Evolutionary conservation across 2,329 filamentous ascomycete species (phyloP).

Genomic region (Penicillium sp.): DNA sequence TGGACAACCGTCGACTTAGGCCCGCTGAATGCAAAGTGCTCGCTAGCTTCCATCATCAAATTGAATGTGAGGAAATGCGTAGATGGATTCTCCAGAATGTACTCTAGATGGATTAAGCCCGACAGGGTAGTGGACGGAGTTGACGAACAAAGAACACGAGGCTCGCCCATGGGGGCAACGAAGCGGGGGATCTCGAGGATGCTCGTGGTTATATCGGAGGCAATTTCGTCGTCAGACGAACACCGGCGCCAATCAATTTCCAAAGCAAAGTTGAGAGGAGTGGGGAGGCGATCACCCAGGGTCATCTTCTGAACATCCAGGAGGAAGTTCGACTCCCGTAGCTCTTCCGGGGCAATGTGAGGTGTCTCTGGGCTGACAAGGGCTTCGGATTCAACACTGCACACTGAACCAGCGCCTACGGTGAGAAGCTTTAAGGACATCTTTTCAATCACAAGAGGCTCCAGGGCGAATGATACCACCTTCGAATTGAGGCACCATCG

Average conservation of each 20-base stretch:
- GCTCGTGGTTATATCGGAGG: slow-evolving; percentile 56
- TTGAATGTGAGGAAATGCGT: slow-evolving; percentile 94
- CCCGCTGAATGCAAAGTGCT: slow-evolving; percentile 90
- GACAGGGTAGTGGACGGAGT: slow-evolving; percentile 32
- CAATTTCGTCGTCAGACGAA: slow-evolving; percentile 22
- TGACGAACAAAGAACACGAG: slow-evolving; percentile 68
- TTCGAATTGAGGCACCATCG: slow-evolving; percentile 74
- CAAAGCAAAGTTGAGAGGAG: slow-evolving; percentile 71
- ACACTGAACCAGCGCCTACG: slow-evolving; percentile 62
- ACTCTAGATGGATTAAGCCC: slow-evolving; percentile 51
- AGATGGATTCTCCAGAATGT: slow-evolving; percentile 88
- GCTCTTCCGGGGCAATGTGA: slow-evolving; percentile 62
- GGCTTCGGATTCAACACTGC: slow-evolving; percentile 43
- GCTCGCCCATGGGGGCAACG: slow-evolving; percentile 76
- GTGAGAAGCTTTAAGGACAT: slow-evolving; percentile 62
- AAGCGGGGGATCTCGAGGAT: slow-evolving; percentile 76
- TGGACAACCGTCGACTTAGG: slow-evolving; percentile 77
- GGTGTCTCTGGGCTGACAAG: slow-evolving; percentile 29
- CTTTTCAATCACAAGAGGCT: slow-evolving; percentile 60
- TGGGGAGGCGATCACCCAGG: slow-evolving; percentile 77
- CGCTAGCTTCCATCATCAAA: slow-evolving; percentile 84
- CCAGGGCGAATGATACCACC: slow-evolving; percentile 71
- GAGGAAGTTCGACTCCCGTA: slow-evolving; percentile 70
- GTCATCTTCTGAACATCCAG: slow-evolving; percentile 71
- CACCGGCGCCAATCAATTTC: slow-evolving; percentile 73